These are phyloP conservation scores for Neofusicoccum laricinum DNA, from an alignment of 2,329 filamentous ascomycete species.

Conservation along the genomic window DNA sequence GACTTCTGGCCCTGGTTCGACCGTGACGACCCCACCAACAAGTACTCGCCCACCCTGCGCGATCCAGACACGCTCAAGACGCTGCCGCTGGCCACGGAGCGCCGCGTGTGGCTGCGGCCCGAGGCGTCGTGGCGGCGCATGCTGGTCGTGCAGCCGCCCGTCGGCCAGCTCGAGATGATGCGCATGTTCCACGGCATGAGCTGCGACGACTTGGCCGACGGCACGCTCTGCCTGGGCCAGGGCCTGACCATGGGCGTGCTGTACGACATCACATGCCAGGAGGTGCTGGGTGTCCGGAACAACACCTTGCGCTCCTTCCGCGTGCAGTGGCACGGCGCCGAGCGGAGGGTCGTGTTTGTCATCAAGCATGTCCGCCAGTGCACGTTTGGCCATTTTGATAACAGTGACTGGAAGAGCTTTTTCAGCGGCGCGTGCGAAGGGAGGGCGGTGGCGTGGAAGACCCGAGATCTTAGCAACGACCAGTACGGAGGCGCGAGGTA, in stretches of 20 bases:
- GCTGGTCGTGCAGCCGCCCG: slow-evolving; percentile 5
- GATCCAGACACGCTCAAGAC: background rate
- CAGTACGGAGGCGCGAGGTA: too few relatives aligned
- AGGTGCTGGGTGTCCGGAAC: background rate
- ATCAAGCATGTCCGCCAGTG: background rate
- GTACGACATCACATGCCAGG: background rate
- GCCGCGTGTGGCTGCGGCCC: background rate
- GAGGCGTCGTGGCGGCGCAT: slow-evolving; percentile 12
- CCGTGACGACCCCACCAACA: background rate
- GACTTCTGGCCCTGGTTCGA: background rate
- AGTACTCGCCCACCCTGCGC: too few relatives aligned
- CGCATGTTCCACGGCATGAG: background rate
- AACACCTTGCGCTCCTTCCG: background rate
- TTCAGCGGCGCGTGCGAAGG: background rate
- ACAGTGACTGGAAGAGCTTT: background rate
- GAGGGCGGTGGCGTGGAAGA: background rate
- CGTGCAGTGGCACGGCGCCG: background rate
- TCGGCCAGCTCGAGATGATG: background rate
- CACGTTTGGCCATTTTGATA: too few relatives aligned
- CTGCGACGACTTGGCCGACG: background rate
- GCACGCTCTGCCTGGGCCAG: background rate
- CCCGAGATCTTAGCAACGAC: too few relatives aligned
- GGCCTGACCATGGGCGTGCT: background rate
- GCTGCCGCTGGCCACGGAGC: background rate
- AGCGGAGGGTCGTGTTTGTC: background rate